Percentiles rank a stretch among this genome's conserved stretches.
These are phyloP conservation scores for Cryoendolithus antarcticus DNA, from an alignment of 2,329 filamentous ascomycete species.

Conservation along the genomic window DNA sequence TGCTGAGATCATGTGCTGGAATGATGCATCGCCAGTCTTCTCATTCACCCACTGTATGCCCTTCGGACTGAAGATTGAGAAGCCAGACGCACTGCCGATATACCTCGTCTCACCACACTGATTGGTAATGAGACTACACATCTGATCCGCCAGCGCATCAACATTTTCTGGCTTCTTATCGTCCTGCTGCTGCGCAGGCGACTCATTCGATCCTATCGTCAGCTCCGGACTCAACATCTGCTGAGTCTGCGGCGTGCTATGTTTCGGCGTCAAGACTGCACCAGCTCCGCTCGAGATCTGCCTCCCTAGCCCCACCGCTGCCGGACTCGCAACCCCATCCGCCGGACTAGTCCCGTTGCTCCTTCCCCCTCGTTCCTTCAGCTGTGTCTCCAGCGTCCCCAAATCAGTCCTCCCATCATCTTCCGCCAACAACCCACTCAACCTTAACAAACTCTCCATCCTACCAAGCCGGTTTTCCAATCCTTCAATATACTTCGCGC, in stretches of 20 bases:
- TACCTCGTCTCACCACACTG: conserved; percentile 90
- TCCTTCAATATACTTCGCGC: conserved; percentile 95
- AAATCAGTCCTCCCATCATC: conserved; percentile 83
- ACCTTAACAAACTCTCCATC: conserved; percentile 81
- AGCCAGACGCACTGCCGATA: conserved; percentile 92
- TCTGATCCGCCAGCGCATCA: conserved; percentile 88
- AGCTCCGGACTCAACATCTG: conserved; percentile 1
- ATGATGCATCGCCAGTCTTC: conserved; percentile 90
- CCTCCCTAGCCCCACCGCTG: neutral
- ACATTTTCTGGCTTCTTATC: conserved; percentile 56
- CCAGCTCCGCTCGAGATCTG: neutral
- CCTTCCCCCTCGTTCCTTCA: conserved; percentile 33
- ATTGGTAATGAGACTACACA: conserved; percentile 95
- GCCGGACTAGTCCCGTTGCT: conserved; percentile 24
- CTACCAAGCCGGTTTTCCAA: conserved; percentile 88
- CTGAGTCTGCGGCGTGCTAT: conserved; percentile 3
- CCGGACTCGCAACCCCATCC: conserved; percentile 7
- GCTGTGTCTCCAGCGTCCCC: conserved; percentile 70
- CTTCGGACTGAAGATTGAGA: conserved; percentile 97
- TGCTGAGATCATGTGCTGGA: conserved; percentile 92
- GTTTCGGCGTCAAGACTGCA: neutral
- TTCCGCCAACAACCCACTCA: conserved; percentile 76
- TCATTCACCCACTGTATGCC: conserved; percentile 98
- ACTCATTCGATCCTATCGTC: neutral
- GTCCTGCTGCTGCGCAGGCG: neutral